phyloP scores from a whole-genome alignment of 139 green algal genomes.

The Chlorella ohadii region DNA sequence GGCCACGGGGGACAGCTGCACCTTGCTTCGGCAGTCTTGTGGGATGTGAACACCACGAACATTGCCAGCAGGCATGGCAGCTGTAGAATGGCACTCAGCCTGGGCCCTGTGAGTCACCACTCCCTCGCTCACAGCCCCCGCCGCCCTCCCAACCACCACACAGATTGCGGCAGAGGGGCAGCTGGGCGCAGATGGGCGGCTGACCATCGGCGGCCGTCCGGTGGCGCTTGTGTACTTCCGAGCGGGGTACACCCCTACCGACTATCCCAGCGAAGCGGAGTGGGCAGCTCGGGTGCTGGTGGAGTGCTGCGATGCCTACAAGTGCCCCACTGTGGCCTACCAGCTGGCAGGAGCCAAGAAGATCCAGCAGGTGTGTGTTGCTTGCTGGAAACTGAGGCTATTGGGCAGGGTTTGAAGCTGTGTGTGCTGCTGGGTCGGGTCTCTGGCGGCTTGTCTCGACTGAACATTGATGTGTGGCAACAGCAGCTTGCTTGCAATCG shows the following conservation, averaged over 20 bases:
- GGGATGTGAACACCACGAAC: no score
- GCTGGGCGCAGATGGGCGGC: background rate
- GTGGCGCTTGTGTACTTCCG: conserved; percentile 78
- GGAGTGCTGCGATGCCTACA: conserved; percentile 80
- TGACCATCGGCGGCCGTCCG: conserved; percentile 1
- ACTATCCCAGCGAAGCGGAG: conserved; percentile 87
- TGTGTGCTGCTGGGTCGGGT: no score
- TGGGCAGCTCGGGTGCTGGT: conserved; percentile 84
- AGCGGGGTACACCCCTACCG: conserved; percentile 90
- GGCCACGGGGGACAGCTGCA: no score
- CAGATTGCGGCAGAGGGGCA: conserved; percentile 9
- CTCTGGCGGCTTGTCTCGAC: no score
- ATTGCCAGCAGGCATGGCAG: no score
- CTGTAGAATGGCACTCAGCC: no score
- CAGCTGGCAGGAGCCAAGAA: conserved; percentile 97
- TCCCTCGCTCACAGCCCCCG: background rate
- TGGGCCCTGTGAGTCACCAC: no score
- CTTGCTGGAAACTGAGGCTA: background rate
- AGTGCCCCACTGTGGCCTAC: conserved; percentile 89
- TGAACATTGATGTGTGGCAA: no score
- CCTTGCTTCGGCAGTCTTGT: no score
- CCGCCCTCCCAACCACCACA: background rate
- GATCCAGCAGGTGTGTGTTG: conserved; percentile 85
- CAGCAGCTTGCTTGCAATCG: no score
- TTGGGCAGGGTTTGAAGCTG: no score